These are phyloP conservation scores for Coemansia sp. DNA, from an alignment of 192 early-diverging fungal species.

Conservation along the genomic window DNA sequence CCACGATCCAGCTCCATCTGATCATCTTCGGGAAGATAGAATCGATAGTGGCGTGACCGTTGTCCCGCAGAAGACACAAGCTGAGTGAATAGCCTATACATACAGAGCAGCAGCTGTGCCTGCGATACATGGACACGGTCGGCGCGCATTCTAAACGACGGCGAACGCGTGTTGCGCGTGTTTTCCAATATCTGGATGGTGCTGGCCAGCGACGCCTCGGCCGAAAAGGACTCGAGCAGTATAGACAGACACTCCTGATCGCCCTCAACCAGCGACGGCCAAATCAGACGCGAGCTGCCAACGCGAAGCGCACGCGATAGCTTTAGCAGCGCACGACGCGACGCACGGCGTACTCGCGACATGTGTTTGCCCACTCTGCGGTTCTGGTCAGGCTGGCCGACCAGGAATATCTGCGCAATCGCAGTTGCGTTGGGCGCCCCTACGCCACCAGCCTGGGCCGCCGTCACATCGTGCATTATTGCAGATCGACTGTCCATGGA, in stretches of 20 bases:
- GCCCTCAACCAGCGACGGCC: background rate
- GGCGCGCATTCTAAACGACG: constrained; percentile 46
- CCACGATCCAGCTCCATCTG: constrained; percentile 66
- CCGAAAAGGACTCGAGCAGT: constrained; percentile 15
- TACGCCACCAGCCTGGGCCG: constrained; percentile 3
- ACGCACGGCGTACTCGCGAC: constrained; percentile 26
- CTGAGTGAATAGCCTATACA: constrained; percentile 56
- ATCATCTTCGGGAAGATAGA: constrained; percentile 65
- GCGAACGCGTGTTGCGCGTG: constrained; percentile 24
- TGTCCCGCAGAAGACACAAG: constrained; percentile 44
- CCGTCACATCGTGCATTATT: constrained; percentile 4
- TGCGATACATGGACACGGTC: constrained; percentile 65
- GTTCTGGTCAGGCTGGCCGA: constrained; percentile 29
- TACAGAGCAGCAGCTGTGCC: constrained; percentile 54
- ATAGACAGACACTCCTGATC: constrained; percentile 10
- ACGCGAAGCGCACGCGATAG: constrained; percentile 11
- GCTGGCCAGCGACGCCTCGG: constrained; percentile 32
- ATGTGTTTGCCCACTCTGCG: constrained; percentile 5
- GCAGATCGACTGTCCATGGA: constrained; percentile 7
- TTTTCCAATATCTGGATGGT: constrained; percentile 28
- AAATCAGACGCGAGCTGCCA: constrained; percentile 4
- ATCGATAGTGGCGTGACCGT: constrained; percentile 57
- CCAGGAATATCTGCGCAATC: constrained; percentile 35
- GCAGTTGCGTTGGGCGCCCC: constrained; percentile 26
- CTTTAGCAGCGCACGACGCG: constrained; percentile 18